A percentile compares a stretch with the other conserved stretches of the same genome.
These are phyloP conservation scores for Musa itinerans DNA, from an alignment of 176 grass and related monocot species.

Conservation along the genomic window DNA sequence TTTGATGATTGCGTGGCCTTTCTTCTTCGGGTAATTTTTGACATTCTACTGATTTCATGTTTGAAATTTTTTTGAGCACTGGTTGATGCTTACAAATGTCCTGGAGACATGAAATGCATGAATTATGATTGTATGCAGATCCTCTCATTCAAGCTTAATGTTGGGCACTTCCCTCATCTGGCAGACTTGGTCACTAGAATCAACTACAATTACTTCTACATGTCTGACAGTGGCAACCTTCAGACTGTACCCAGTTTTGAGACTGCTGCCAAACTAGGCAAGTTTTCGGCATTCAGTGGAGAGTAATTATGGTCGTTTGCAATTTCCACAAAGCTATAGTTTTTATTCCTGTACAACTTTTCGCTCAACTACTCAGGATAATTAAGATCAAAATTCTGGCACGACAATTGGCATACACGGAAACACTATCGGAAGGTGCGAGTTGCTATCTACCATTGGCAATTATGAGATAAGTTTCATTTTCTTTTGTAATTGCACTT, in stretches of 20 bases:
- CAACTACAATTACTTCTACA: constrained; percentile 92
- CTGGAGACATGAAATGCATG: not conserved
- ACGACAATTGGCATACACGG: not conserved
- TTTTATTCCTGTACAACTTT: not conserved
- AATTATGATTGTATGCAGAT: constrained; percentile 38
- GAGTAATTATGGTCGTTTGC: not conserved
- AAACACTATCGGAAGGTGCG: not conserved
- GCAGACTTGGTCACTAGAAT: constrained; percentile 89
- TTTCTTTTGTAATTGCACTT: not conserved
- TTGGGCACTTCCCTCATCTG: constrained; percentile 91
- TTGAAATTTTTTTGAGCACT: not conserved
- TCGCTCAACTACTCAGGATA: not conserved
- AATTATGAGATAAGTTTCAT: not conserved
- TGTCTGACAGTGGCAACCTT: constrained; percentile 71
- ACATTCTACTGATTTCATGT: not conserved
- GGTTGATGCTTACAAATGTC: not conserved
- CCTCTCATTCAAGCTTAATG: constrained; percentile 86
- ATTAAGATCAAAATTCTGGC: not conserved
- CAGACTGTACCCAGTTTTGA: constrained; percentile 40
- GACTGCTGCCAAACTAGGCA: constrained; percentile 19
- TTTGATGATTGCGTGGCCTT: constrained; percentile 78
- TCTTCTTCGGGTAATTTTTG: constrained; percentile 63
- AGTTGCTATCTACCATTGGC: not conserved
- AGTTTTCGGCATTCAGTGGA: constrained; percentile 13
- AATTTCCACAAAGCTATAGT: not conserved